phyloP scores from a whole-genome alignment of 1,284 basidiomycete species.

The Irpex sp. region DNA sequence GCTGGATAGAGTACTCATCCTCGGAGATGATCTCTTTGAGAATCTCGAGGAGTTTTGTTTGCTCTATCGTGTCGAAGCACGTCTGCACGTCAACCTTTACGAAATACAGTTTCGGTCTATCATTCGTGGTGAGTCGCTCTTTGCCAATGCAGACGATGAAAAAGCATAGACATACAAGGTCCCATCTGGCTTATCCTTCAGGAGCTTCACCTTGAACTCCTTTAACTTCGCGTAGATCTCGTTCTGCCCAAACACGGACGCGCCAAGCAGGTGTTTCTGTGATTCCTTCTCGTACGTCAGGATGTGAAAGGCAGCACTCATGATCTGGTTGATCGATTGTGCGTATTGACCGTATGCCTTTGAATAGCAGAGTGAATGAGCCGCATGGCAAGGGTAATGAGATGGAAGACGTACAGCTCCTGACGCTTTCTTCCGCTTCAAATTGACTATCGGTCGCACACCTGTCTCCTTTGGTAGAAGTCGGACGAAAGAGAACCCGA shows the following conservation, averaged over 20 bases:
- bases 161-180: constrained; percentile 55
- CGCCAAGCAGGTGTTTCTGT: constrained; percentile 75
- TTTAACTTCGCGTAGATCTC: constrained; percentile 85
- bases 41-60: constrained; percentile 86
- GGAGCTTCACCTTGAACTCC: constrained; percentile 71
- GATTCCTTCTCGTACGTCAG: constrained; percentile 86
- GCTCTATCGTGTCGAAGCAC: constrained; percentile 97
- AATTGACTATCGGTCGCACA: constrained; percentile 94
- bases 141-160: neutral
- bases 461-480: constrained; percentile 95
- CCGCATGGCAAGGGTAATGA: neutral
- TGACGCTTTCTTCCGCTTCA: constrained; percentile 67
- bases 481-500: constrained; percentile 90
- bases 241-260: constrained; percentile 86
- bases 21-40: constrained; percentile 79
- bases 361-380: neutral
- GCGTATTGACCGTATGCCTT: constrained; percentile 23
- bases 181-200: constrained; percentile 42
- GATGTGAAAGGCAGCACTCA: constrained; percentile 88
- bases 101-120: constrained; percentile 90
- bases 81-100: constrained; percentile 96
- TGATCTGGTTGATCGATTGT: constrained; percentile 87
- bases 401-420: neutral
- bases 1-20: constrained; percentile 74
- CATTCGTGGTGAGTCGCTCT: neutral